Evolutionary conservation across 495 filamentous ascomycete species (phyloP), one percentile per base, ranked within the genome.

Genomic region (Margaritispora aquatica): DNA sequence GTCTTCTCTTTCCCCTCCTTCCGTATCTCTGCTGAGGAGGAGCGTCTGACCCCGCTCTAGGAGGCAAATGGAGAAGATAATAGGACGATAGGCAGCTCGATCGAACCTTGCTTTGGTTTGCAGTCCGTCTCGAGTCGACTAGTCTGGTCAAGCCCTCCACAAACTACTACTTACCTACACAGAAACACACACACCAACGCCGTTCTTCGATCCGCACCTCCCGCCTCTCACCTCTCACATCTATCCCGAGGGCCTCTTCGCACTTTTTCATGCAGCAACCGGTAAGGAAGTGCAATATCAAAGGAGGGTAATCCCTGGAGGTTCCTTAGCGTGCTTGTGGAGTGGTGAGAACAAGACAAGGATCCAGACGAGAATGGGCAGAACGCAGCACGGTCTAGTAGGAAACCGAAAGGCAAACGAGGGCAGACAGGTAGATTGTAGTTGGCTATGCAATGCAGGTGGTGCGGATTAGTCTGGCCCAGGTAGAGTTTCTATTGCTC

Each of bases 31-130:
- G 38, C n/a, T n/a, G n/a, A n/a, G n/a, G n/a, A n/a, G n/a, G n/a
- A 44, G 38, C 38, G 7, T 44, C 38, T 44, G 69, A 79, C 75
- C 75, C 78, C 78, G 77, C 75, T 44, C 38, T 80, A 73, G 68
- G 73, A 69, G 63, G 63, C 60, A 55, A 55, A n/a, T n/a, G n/a
- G n/a, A n/a, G n/a, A n/a, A n/a, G n/a, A n/a, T n/a, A n/a, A n/a
- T n/a, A n/a, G n/a, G 54, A 56, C 66, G 64, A 61, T 66, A 68
- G 64, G 61, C 51, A 51, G 63, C 56, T 59, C 22, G 41, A 11
- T 15, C 58, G n/a, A n/a, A n/a, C n/a, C n/a, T n/a, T n/a, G n/a
- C n/a, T 58, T 41, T 41, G 57, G 38, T 54, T 60, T 59, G 36
- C 38, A 46, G n/a, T n/a, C n/a, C n/a, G n/a, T n/a, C n/a, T n/a